Conservation (phyloP, 2,329 filamentous ascomycete species). For the Shiraia bambusicola region DNA sequence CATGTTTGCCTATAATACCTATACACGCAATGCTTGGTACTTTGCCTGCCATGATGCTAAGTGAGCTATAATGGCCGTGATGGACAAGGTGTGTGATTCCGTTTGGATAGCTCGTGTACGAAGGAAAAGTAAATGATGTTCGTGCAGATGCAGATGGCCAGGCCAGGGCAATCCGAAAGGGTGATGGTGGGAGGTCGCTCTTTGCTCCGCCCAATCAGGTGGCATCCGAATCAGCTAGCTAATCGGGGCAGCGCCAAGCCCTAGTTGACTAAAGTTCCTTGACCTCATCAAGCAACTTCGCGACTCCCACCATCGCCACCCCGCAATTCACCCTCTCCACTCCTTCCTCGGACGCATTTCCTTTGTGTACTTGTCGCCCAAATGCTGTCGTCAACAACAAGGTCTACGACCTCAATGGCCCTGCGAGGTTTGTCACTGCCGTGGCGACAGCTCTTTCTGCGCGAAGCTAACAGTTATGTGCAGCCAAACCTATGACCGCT, state of each 20-base stretch:
- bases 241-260: constrained; percentile 28
- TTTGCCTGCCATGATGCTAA: constrained; percentile 48
- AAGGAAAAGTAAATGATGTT: not conserved
- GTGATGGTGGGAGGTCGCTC: constrained; percentile 22
- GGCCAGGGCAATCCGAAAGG: constrained; percentile 22
- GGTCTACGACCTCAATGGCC: constrained; percentile 56
- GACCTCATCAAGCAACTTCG: constrained; percentile 33
- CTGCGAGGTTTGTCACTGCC: constrained; percentile 52
- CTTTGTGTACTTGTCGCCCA: constrained; percentile 36
- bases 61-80: not conserved
- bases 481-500: constrained; percentile 67
- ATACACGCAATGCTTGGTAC: constrained; percentile 83
- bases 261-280: constrained; percentile 30
- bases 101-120: not conserved
- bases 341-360: constrained; percentile 36
- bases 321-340: constrained; percentile 39
- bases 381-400: constrained; percentile 56
- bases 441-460: constrained; percentile 14
- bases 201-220: constrained; percentile 34
- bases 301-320: constrained; percentile 36
- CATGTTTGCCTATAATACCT: constrained; percentile 90
- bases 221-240: constrained; percentile 28
- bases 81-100: not conserved
- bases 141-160: not conserved
- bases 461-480: constrained; percentile 30